Evolutionary conservation across 805 yeast genomes (phyloP).

Genomic region (Metschnikowia cubensis): DNA sequence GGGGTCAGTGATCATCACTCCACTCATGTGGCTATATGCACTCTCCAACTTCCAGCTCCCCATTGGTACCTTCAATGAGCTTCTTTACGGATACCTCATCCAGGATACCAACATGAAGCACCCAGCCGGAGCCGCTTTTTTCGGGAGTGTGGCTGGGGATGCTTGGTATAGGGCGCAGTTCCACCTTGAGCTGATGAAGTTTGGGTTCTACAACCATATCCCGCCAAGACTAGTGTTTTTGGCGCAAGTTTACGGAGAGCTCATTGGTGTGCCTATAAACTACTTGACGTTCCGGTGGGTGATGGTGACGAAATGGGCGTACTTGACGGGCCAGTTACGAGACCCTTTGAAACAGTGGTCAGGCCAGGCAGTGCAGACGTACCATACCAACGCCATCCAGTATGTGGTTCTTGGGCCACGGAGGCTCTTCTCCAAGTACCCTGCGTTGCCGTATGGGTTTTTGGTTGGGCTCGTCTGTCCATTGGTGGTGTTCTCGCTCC

Average conservation of each 20-base stretch:
- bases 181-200: slow-evolving; percentile 35
- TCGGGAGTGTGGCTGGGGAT: slow-evolving; percentile 51
- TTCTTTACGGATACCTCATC: slow-evolving; percentile 45
- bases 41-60: slow-evolving; percentile 50
- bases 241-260: slow-evolving; percentile 50
- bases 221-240: slow-evolving; percentile 50
- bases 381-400: slow-evolving; percentile 48
- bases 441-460: slow-evolving; percentile 44
- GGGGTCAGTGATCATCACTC: slow-evolving; percentile 45
- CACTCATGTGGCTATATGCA: slow-evolving; percentile 49
- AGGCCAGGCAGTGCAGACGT: slow-evolving; percentile 39
- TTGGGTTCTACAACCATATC: slow-evolving; percentile 51
- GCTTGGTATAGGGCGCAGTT: slow-evolving; percentile 52
- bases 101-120: slow-evolving; percentile 32
- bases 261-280: slow-evolving; percentile 51
- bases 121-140: slow-evolving; percentile 47
- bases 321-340: slow-evolving; percentile 26
- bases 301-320: slow-evolving; percentile 35
- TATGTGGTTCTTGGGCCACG: slow-evolving; percentile 49
- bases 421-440: slow-evolving; percentile 41
- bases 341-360: slow-evolving; percentile 54
- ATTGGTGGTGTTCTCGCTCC: slow-evolving; percentile 26
- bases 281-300: slow-evolving; percentile 49
- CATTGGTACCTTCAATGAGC: slow-evolving; percentile 49
- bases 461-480: slow-evolving; percentile 39